A percentile compares a stretch with the other conserved stretches of the same genome.
These are phyloP conservation scores for Achlya hypogyna DNA, from an alignment of 352 stramenopile species.

Conservation along the genomic window DNA sequence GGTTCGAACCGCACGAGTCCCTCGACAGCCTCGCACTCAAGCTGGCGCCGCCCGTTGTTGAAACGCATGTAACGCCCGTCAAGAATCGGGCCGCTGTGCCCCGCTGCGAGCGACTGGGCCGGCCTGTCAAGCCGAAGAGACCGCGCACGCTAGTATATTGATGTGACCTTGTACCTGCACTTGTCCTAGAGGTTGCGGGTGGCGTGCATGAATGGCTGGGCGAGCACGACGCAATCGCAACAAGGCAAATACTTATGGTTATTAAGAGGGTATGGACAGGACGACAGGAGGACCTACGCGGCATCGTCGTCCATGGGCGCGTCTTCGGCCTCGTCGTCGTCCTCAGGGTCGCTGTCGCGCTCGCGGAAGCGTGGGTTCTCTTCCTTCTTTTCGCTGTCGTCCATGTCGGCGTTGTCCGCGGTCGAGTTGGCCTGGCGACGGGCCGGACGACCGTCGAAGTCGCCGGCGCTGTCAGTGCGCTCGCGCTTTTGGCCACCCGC, in stretches of 20 bases:
- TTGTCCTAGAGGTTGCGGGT: no score
- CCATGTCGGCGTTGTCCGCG: slow-evolving; percentile 11
- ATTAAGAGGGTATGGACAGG: background rate
- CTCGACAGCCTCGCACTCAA: background rate
- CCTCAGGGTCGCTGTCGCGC: slow-evolving; percentile 28
- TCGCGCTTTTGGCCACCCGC: slow-evolving; percentile 39
- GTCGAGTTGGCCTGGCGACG: slow-evolving; percentile 24
- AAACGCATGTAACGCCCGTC: background rate
- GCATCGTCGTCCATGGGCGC: background rate
- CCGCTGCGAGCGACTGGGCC: background rate
- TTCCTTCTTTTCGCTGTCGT: slow-evolving; percentile 26
- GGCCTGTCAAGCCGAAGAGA: slow-evolving; percentile 1
- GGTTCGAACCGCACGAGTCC: background rate
- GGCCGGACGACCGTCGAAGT: slow-evolving; percentile 32
- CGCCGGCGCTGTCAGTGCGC: slow-evolving; percentile 37
- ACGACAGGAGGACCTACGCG: background rate
- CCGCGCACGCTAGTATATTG: background rate
- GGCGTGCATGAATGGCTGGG: background rate
- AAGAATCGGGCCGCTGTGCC: background rate
- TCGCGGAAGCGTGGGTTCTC: slow-evolving; percentile 56
- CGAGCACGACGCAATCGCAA: background rate
- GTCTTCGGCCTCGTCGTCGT: slow-evolving; percentile 4
- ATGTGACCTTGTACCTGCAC: background rate
- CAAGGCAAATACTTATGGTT: background rate
- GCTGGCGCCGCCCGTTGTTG: background rate